Percentiles rank a stretch among this genome's conserved stretches.
Conservation (phyloP, 1,284 basidiomycete species). For the Cryptococcus depauperatus region DNA sequence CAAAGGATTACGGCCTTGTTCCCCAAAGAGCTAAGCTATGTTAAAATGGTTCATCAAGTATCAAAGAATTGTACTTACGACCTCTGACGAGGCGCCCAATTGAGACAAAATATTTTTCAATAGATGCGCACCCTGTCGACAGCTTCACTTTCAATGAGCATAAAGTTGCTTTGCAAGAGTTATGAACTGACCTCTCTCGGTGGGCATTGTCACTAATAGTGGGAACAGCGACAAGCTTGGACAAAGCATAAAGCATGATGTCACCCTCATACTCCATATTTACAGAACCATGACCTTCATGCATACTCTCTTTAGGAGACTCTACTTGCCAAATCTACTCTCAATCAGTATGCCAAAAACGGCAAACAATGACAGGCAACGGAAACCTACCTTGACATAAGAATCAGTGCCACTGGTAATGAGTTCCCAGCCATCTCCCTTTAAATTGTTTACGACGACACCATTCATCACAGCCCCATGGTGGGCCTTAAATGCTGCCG, state of each 20-base stretch:
- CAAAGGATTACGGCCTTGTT: conserved; percentile 66
- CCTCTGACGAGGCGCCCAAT: conserved; percentile 67
- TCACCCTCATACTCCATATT: conserved; percentile 42
- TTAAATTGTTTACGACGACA: conserved; percentile 45
- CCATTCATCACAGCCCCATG: conserved; percentile 73
- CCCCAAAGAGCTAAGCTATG: conserved; percentile 23
- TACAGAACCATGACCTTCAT: conserved; percentile 8
- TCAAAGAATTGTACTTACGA: conserved; percentile 50
- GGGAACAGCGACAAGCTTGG: conserved; percentile 77
- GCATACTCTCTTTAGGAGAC: conserved; percentile 5
- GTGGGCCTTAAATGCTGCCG: conserved; percentile 71
- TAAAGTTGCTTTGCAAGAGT: not conserved
- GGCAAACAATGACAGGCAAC: not conserved
- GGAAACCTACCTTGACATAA: conserved; percentile 58
- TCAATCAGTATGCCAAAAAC: not conserved
- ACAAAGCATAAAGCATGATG: conserved; percentile 57
- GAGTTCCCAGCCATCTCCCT: conserved; percentile 45
- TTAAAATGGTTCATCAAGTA: not conserved
- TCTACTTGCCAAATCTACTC: conserved; percentile 27
- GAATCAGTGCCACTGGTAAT: conserved; percentile 80
- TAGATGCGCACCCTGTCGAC: conserved; percentile 84
- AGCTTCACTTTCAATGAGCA: conserved; percentile 44
- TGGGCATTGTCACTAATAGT: conserved; percentile 69
- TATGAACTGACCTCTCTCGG: conserved; percentile 56
- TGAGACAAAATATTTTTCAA: conserved; percentile 76